Conservation (phyloP, 805 yeast species). For the Dipodascopsis tothii region DNA sequence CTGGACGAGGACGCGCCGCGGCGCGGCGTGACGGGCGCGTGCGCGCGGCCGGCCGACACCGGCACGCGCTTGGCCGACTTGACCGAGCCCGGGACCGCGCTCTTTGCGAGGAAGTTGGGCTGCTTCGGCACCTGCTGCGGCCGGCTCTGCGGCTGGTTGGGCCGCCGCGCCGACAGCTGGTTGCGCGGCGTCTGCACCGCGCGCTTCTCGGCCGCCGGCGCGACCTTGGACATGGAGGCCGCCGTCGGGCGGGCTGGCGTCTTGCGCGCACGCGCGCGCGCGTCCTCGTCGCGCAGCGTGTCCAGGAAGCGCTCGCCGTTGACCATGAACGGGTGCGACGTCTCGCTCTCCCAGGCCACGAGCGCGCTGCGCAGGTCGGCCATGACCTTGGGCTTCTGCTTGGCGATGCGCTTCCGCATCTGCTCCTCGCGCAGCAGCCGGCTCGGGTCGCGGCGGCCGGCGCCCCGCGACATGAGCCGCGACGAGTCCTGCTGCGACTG, state of each 20-base stretch:
- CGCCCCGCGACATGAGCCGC: slow-evolving; percentile 53
- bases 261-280: slow-evolving; percentile 7
- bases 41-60: not conserved
- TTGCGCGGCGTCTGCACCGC: slow-evolving; percentile 5
- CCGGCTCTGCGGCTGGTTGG: slow-evolving; percentile 4
- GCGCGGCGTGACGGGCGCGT: not conserved
- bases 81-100: not conserved
- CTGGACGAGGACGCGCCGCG: not conserved
- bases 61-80: slow-evolving; percentile 1
- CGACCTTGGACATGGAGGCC: slow-evolving; percentile 1
- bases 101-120: slow-evolving; percentile 13
- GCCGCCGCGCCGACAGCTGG: slow-evolving; percentile 6
- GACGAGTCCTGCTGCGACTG: slow-evolving; percentile 74
- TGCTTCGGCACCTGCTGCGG: slow-evolving; percentile 10
- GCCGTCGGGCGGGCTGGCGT: slow-evolving; percentile 13
- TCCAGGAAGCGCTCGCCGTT: slow-evolving; percentile 46
- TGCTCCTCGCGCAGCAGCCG: slow-evolving; percentile 75
- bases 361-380: slow-evolving; percentile 44
- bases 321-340: slow-evolving; percentile 31
- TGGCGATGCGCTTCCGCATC: slow-evolving; percentile 57
- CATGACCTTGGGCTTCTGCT: slow-evolving; percentile 59
- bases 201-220: slow-evolving; percentile 1
- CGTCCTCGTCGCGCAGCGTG: slow-evolving; percentile 29
- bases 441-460: slow-evolving; percentile 43
- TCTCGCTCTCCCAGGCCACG: slow-evolving; percentile 39